These are phyloP conservation scores for Apophysomyces trapeziformis DNA, from an alignment of 371 early-diverging fungal genomes.

Conservation along the genomic window DNA sequence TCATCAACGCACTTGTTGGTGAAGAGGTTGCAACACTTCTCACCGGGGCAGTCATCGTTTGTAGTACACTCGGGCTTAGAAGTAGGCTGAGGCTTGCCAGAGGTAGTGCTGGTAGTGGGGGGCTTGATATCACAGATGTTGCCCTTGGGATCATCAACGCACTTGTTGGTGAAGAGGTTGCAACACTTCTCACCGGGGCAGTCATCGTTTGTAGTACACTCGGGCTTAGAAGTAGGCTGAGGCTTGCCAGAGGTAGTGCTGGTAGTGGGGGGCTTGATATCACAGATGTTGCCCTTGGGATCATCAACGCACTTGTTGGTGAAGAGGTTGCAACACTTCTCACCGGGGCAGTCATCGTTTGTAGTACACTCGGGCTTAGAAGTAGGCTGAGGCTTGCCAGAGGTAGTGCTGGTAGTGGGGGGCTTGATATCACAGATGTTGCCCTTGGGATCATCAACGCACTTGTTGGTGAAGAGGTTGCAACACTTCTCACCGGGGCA, in stretches of 20 bases:
- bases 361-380: slow-evolving; percentile 16
- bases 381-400: slow-evolving; percentile 10
- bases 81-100: slow-evolving; percentile 5
- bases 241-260: slow-evolving; percentile 13
- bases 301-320: slow-evolving; percentile 17
- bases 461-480: slow-evolving; percentile 17
- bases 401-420: slow-evolving; percentile 15
- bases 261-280: slow-evolving; percentile 9
- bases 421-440: slow-evolving; percentile 17
- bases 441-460: slow-evolving; percentile 16
- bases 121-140: slow-evolving; percentile 15
- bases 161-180: slow-evolving; percentile 18
- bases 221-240: slow-evolving; percentile 8
- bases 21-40: slow-evolving; percentile 17
- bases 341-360: slow-evolving; percentile 22
- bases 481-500: slow-evolving; percentile 16
- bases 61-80: slow-evolving; percentile 12
- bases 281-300: slow-evolving; percentile 17
- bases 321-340: slow-evolving; percentile 18
- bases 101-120: slow-evolving; percentile 8
- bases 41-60: slow-evolving; percentile 20
- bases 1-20: slow-evolving; percentile 8
- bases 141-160: slow-evolving; percentile 14
- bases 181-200: slow-evolving; percentile 20
- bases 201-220: slow-evolving; percentile 19